Evolutionary conservation across 164 flowering plant genomes (phyloP).

Genomic region (Berberis vulgaris): DNA sequence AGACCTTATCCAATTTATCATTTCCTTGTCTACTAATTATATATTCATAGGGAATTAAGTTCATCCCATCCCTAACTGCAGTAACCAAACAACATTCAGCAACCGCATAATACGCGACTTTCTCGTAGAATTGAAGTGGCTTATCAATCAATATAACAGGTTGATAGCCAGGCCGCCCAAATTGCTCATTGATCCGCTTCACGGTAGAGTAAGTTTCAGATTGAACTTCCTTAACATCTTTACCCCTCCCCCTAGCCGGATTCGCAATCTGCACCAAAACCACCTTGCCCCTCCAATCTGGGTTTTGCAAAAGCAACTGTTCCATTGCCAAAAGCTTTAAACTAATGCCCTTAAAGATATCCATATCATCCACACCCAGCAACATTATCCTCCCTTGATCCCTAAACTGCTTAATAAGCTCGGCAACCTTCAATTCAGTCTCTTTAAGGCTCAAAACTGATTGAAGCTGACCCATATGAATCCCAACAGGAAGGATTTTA

Average conservation of each 20-base stretch:
- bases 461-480: conserved; percentile 15
- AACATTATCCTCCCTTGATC: conserved; percentile 11
- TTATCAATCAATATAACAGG: conserved; percentile 12
- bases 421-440: conserved; percentile 9
- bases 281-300: conserved; percentile 13
- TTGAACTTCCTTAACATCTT: conserved; percentile 16
- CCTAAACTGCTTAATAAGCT: conserved; percentile 4
- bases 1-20: background rate
- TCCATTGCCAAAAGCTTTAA: conserved; percentile 17
- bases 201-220: conserved; percentile 7
- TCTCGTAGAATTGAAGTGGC: conserved; percentile 13
- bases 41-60: conserved; percentile 4
- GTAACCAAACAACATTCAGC: conserved; percentile 17
- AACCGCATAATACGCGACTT: conserved; percentile 14
- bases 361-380: conserved; percentile 19
- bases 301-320: conserved; percentile 12
- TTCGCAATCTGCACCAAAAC: conserved; percentile 19
- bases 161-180: conserved; percentile 10
- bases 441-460: conserved; percentile 10
- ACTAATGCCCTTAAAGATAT: conserved; percentile 16
- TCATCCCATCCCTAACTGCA: conserved; percentile 13
- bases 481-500: conserved; percentile 15
- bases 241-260: conserved; percentile 16
- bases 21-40: conserved; percentile 4
- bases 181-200: conserved; percentile 14